Evolutionary conservation across 495 filamentous ascomycete genomes (phyloP).

Genomic region (Talaromyces stipitatus): DNA sequence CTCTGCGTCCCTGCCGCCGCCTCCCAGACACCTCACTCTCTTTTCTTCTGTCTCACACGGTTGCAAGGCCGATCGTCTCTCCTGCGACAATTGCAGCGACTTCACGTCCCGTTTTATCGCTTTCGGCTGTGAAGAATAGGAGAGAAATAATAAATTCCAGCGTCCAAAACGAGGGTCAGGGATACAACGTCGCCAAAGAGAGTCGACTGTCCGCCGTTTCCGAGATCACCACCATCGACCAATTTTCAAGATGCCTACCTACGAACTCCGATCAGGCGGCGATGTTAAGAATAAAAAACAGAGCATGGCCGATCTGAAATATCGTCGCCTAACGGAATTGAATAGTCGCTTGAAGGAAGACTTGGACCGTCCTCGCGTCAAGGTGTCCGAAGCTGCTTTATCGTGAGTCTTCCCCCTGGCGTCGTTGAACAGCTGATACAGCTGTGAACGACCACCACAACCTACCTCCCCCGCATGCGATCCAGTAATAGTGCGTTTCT

Average conservation of each 20-base stretch:
- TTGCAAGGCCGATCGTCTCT: not conserved
- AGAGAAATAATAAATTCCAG: not conserved
- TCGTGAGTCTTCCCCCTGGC: conserved; percentile 57
- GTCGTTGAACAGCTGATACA: not conserved
- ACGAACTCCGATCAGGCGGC: conserved; percentile 50
- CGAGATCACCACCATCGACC: not conserved
- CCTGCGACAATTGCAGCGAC: not conserved
- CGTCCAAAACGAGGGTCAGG: not conserved
- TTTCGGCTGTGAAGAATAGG: not conserved
- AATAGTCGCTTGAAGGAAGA: conserved; percentile 92
- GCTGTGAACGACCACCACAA: not conserved
- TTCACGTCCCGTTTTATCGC: not conserved
- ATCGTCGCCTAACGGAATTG: conserved; percentile 90
- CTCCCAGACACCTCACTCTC: conserved; percentile 11
- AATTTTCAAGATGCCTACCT: conserved; percentile 36
- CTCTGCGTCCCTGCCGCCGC: not conserved
- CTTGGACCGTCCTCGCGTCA: conserved; percentile 87
- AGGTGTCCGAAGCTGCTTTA: conserved; percentile 86
- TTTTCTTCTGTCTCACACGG: conserved; percentile 18
- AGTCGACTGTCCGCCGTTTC: not conserved
- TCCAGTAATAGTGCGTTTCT: not conserved
- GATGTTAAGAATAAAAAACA: conserved; percentile 95
- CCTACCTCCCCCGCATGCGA: not conserved
- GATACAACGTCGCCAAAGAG: not conserved
- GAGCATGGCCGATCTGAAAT: conserved; percentile 96